Evolutionary conservation across 371 early-diverging fungal species (phyloP), one percentile per base, ranked within the genome.

Genomic region (Capniomyces stellatus): DNA sequence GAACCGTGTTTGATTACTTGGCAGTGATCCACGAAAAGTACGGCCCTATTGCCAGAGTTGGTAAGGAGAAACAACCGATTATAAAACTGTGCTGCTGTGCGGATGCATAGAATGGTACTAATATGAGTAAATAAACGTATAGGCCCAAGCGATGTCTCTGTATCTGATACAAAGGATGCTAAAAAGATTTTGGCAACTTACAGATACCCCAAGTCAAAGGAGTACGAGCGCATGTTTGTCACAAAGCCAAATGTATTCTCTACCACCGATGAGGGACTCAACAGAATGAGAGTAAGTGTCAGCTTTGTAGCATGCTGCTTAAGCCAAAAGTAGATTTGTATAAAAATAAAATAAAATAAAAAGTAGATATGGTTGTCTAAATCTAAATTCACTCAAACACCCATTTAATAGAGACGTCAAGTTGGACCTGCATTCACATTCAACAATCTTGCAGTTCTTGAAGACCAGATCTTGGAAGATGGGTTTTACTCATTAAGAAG

Each of bases 31-130:
- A 67, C 41, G 35, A 27, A 0, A 3, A 58, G n/a, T 67, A 69
- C 29, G 67, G 67, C 10, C 51, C 57, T 13, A 24, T 69, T 12
- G 67, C 67, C 29, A 66, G 67, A 25, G 42, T 65, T 2, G 70
- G 64, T n/a, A 28, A 25, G 27, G 19, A 12, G 18, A 12, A 13
- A 40, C n/a, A n/a, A n/a, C n/a, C n/a, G n/a, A n/a, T n/a, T n/a
- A n/a, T n/a, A n/a, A n/a, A n/a, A n/a, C n/a, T n/a, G n/a, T n/a
- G n/a, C n/a, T n/a, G n/a, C n/a, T n/a, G n/a, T n/a, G n/a, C n/a
- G n/a, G n/a, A n/a, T n/a, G n/a, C n/a, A n/a, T n/a, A n/a, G n/a
- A n/a, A n/a, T n/a, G n/a, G n/a, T n/a, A n/a, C n/a, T n/a, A n/a
- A n/a, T n/a, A n/a, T n/a, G n/a, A n/a, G n/a, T n/a, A n/a, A n/a